A percentile compares a stretch with the other conserved stretches of the same genome.
These are phyloP conservation scores for Croton laevigatus DNA, from an alignment of 441 rosid genomes.

Conservation along the genomic window DNA sequence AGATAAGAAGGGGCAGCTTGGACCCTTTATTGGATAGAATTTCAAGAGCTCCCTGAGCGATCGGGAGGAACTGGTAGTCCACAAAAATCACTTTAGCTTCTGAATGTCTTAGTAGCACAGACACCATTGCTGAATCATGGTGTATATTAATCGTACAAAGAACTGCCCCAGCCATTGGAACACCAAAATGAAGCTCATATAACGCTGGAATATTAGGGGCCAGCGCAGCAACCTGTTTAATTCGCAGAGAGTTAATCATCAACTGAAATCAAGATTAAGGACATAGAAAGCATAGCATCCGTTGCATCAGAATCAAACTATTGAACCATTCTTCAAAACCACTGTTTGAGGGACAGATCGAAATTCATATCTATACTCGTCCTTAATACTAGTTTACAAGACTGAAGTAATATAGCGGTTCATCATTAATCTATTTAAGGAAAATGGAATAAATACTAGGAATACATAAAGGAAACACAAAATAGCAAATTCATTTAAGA, in stretches of 20 bases:
- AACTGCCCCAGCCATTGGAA: conserved; percentile 75
- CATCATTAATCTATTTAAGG: no score
- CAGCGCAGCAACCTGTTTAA: conserved; percentile 58
- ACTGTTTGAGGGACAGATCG: no score
- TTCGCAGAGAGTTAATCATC: conserved; percentile 1
- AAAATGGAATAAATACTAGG: no score
- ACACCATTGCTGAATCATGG: conserved; percentile 47
- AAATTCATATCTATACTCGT: no score
- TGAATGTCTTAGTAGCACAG: conserved; percentile 46
- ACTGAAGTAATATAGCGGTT: no score
- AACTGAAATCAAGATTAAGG: neutral
- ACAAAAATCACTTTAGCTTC: conserved; percentile 52
- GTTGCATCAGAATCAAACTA: neutral
- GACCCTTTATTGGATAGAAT: conserved; percentile 34
- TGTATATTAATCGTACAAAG: conserved; percentile 64
- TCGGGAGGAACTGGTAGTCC: conserved; percentile 43
- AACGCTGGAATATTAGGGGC: conserved; percentile 69
- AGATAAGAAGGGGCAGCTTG: conserved; percentile 39
- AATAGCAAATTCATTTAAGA: no score
- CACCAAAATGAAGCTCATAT: conserved; percentile 79
- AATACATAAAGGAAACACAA: no score
- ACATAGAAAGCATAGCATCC: neutral
- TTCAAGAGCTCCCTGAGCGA: conserved; percentile 49
- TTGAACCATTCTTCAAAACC: neutral
- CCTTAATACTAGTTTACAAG: no score